Percentiles rank a stretch among this genome's conserved stretches.
Conservation (phyloP, 2,329 filamentous ascomycete species). For the Torrubiellomyces zombiae region DNA sequence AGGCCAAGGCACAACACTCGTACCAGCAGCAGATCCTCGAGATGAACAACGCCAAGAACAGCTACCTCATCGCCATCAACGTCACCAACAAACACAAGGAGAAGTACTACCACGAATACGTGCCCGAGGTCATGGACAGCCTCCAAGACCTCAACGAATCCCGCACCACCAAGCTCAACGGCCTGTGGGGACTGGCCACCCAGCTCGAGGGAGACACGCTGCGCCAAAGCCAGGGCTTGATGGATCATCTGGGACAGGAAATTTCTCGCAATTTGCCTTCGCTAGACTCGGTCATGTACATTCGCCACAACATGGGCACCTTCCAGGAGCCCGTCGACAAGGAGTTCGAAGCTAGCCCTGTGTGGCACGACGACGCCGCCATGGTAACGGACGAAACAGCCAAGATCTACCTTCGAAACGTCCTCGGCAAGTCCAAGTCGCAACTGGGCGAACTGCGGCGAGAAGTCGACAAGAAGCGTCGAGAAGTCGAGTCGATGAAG, state of each 20-base stretch:
- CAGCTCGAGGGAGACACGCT: conserved; percentile 68
- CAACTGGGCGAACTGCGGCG: conserved; percentile 65
- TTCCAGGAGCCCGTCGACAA: conserved; percentile 79
- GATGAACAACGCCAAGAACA: conserved; percentile 97
- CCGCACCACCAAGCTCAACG: conserved; percentile 67
- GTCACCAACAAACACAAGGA: conserved; percentile 97
- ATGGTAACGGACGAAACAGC: conserved; percentile 79
- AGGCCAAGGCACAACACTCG: conserved; percentile 74
- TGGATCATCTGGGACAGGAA: conserved; percentile 60
- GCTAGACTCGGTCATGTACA: conserved; percentile 95
- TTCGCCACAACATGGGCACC: conserved; percentile 69
- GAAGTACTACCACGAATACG: conserved; percentile 91
- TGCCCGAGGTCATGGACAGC: conserved; percentile 84
- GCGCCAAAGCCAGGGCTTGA: conserved; percentile 51
- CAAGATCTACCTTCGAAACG: conserved; percentile 80
- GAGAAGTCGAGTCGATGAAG: conserved; percentile 68
- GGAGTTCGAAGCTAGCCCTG: conserved; percentile 80
- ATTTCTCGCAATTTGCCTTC: conserved; percentile 77
- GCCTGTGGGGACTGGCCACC: conserved; percentile 67
- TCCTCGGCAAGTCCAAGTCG: conserved; percentile 77
- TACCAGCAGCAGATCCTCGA: conserved; percentile 87
- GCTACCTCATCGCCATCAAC: conserved; percentile 91
- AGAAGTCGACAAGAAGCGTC: conserved; percentile 71
- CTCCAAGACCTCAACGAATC: conserved; percentile 90
- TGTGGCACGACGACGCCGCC: conserved; percentile 85